Evolutionary conservation across 768 basidiomycete genomes (phyloP).

Genomic region (Rhodosporidiobolus odoratus): DNA sequence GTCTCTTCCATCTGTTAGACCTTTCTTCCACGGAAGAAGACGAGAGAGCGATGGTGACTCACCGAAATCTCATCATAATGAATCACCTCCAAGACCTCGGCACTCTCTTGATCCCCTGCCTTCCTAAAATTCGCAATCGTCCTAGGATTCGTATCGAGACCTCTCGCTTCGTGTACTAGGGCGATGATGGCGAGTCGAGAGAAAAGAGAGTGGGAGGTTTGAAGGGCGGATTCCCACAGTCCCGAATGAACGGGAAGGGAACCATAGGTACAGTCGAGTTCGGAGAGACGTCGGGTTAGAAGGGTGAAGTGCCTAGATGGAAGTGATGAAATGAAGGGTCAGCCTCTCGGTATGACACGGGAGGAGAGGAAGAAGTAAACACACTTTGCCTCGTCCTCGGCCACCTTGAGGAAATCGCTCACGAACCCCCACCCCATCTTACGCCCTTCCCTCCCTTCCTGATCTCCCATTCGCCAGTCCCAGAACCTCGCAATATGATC

Average conservation of each 20-base stretch:
- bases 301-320: slow-evolving; percentile 70
- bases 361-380: neutral
- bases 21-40: neutral
- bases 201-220: slow-evolving; percentile 63
- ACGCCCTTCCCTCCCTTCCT: slow-evolving; percentile 44
- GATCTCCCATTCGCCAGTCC: slow-evolving; percentile 44
- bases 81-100: slow-evolving; percentile 65
- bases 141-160: slow-evolving; percentile 74
- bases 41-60: neutral
- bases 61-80: slow-evolving; percentile 70
- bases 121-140: slow-evolving; percentile 68
- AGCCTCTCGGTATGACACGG: neutral
- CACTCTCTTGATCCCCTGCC: slow-evolving; percentile 62
- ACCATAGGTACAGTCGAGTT: slow-evolving; percentile 61
- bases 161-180: slow-evolving; percentile 76
- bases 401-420: slow-evolving; percentile 75
- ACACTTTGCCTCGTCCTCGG: slow-evolving; percentile 61
- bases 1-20: no score
- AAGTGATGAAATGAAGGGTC: neutral
- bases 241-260: slow-evolving; percentile 61
- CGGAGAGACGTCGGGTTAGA: slow-evolving; percentile 57
- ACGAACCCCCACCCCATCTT: slow-evolving; percentile 67
- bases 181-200: slow-evolving; percentile 76
- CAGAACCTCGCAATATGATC: slow-evolving; percentile 67
- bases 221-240: slow-evolving; percentile 70